Percentiles rank a stretch among this genome's conserved stretches.
These are phyloP conservation scores for Cercospora janseana DNA, from an alignment of 2,329 filamentous ascomycete species.

Conservation along the genomic window DNA sequence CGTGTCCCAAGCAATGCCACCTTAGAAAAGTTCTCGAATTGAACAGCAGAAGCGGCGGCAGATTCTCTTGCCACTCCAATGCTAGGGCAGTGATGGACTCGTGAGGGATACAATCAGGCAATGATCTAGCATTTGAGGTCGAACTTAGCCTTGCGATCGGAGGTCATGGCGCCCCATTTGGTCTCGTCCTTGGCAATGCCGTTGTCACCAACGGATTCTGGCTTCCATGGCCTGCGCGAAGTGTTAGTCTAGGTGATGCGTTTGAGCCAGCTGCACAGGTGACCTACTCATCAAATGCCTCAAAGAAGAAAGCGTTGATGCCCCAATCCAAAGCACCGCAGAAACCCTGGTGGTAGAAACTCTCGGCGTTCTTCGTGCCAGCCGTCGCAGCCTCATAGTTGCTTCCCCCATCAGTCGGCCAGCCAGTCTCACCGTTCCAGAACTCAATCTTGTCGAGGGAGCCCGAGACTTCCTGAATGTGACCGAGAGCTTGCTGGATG, in stretches of 20 bases:
- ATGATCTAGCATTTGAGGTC: constrained; percentile 25
- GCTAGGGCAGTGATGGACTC: neutral
- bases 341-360: constrained; percentile 61
- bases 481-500: constrained; percentile 61
- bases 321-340: constrained; percentile 65
- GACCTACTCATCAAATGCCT: constrained; percentile 64
- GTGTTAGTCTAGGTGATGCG: constrained; percentile 6
- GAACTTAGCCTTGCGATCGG: constrained; percentile 31
- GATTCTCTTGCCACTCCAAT: constrained; percentile 3
- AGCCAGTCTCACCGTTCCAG: constrained; percentile 68
- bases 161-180: constrained; percentile 67
- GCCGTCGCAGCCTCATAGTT: constrained; percentile 63
- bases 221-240: constrained; percentile 57
- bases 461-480: constrained; percentile 60
- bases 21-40: neutral
- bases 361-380: constrained; percentile 56
- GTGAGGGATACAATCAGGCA: too few species aligned
- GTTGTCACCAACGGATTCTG: constrained; percentile 60
- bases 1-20: neutral
- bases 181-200: constrained; percentile 60
- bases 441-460: constrained; percentile 58
- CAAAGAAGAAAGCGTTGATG: constrained; percentile 69
- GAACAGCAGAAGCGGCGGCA: constrained; percentile 7
- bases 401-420: constrained; percentile 61
- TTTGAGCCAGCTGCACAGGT: neutral